Evolutionary conservation across 257 asterid species (phyloP), one percentile per base, ranked within the genome.

Genomic region (Penstemon eatonii): DNA sequence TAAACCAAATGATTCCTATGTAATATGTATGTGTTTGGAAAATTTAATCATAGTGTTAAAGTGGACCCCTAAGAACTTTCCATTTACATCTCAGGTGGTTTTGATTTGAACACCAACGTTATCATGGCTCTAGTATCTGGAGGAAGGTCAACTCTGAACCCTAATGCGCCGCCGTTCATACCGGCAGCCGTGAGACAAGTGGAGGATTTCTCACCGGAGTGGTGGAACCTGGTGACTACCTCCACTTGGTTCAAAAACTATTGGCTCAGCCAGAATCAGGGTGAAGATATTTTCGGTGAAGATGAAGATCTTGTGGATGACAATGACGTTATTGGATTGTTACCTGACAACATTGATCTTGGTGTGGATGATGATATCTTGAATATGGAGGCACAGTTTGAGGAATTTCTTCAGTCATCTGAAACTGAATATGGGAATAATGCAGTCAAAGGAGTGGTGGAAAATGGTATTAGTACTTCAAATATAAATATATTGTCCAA

Each of bases 151-250:
- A 61, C 83, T 9, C 82, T 90, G 75, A 92, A 89, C 76, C 98
- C 98, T 2, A 84, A 92, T 65, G 98, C 98, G 0, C 95, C 95
- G 0, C 75, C 83, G 72, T 92, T 80, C 49, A 76, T 92, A 56
- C 98, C 98, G 19, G 87, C 96, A 5, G 85, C 82, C 1, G 76
- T 92, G 84, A 86, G 90, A 71, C 90, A 82, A 66, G 98, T 92
- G 73, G 98, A 88, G 84, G 98, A 92, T 54, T 92, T 88, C 82
- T 92, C 98, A 8, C 96, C 93, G 0, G 95, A 90, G 63, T 92
- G 98, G 98, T 92, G 97, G 96, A 76, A 82, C 64, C 83, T 92
- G 63, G 93, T 90, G 70, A 86, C 85, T 7, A 92, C 93, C 37
- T 84, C 93, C 18, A 81, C 90, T 53, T 92, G 90, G 95, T 92